Evolutionary conservation across 768 basidiomycete species (phyloP).

Genomic region (Naganishia vishniacii): DNA sequence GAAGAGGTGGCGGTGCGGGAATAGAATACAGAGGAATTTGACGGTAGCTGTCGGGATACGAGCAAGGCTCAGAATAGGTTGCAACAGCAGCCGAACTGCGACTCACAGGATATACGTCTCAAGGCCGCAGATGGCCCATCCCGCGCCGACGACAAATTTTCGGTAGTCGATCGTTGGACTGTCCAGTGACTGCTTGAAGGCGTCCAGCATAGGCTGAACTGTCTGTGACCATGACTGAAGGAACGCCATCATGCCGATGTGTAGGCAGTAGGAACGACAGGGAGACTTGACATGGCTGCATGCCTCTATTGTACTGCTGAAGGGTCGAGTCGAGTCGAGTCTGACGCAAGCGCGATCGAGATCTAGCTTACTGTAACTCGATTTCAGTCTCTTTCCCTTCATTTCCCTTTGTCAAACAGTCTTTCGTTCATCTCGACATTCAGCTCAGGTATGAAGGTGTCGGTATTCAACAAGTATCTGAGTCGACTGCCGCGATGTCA

Average conservation of each 20-base stretch:
- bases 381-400: no score
- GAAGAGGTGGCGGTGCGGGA: conserved; percentile 62
- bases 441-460: no score
- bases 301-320: no score
- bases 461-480: no score
- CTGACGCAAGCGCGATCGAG: no score
- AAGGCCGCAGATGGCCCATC: conserved; percentile 27
- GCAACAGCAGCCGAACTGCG: no score
- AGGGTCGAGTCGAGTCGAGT: no score
- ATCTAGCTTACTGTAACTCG: no score
- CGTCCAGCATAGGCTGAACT: conserved; percentile 1
- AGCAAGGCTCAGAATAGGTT: no score
- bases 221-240: conserved; percentile 15
- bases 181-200: conserved; percentile 12
- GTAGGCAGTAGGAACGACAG: not conserved
- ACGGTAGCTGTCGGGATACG: conserved; percentile 61
- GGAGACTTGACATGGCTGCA: no score
- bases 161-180: conserved; percentile 28
- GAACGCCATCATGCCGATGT: not conserved
- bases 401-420: not conserved
- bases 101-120: conserved; percentile 27
- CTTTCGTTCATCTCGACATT: no score
- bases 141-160: conserved; percentile 26
- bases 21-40: conserved; percentile 83
- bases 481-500: no score